Evolutionary conservation across 768 basidiomycete genomes (phyloP).

Genomic region (Auricularia cornea): DNA sequence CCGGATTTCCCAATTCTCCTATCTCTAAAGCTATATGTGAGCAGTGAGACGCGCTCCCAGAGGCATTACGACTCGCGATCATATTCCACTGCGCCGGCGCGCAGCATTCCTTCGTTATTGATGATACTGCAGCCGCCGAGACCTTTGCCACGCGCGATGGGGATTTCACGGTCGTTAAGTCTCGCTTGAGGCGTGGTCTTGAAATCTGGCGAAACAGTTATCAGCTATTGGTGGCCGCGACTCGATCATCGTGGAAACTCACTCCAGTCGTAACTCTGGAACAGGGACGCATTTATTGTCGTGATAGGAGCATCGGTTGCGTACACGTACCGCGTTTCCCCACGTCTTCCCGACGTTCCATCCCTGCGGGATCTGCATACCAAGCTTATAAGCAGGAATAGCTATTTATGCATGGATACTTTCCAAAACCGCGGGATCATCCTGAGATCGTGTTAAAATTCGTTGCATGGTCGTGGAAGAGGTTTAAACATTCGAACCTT

Average conservation of each 20-base stretch:
- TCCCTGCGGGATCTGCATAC: not conserved
- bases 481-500: not conserved
- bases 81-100: not conserved
- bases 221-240: not conserved
- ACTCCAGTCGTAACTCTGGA: not conserved
- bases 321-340: not conserved
- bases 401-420: not conserved
- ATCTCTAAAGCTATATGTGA: not conserved
- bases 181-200: not conserved
- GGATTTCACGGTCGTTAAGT: not conserved
- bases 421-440: not conserved
- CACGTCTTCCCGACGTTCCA: not conserved
- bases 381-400: not conserved
- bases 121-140: conserved; percentile 36
- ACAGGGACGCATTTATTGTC: not conserved
- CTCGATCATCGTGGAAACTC: not conserved
- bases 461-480: not conserved
- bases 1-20: not conserved
- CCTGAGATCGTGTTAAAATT: not conserved
- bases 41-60: no score
- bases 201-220: not conserved
- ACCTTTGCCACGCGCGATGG: conserved; percentile 16
- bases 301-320: not conserved
- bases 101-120: conserved; percentile 26
- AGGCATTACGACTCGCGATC: not conserved